These are phyloP conservation scores for Exophiala xenobiotica DNA, from an alignment of 2,329 filamentous ascomycete genomes.

Conservation along the genomic window DNA sequence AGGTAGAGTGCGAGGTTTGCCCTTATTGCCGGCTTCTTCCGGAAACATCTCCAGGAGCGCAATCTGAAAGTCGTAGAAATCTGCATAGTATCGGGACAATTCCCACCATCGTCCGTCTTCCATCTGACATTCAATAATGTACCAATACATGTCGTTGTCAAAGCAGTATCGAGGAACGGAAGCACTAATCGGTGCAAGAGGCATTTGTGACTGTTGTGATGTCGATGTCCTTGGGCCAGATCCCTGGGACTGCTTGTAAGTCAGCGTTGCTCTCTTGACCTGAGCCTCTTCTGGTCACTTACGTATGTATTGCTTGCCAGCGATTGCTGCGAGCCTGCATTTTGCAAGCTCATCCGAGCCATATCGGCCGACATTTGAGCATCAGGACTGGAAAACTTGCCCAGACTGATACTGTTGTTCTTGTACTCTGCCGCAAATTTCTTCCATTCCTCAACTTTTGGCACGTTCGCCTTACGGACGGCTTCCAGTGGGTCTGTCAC, in stretches of 20 bases:
- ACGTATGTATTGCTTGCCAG: constrained; percentile 29
- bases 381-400: constrained; percentile 68
- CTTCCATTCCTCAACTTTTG: constrained; percentile 98
- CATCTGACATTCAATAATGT: constrained; percentile 87
- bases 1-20: constrained; percentile 76
- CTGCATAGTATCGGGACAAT: constrained; percentile 90
- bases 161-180: constrained; percentile 92
- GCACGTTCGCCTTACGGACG: constrained; percentile 83
- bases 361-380: constrained; percentile 67
- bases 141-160: constrained; percentile 98
- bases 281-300: constrained; percentile 33
- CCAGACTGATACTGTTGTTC: constrained; percentile 95
- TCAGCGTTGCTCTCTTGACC: constrained; percentile 40
- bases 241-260: constrained; percentile 39
- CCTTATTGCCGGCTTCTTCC: constrained; percentile 84
- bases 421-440: constrained; percentile 99
- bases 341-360: constrained; percentile 75
- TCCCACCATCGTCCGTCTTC: constrained; percentile 93
- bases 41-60: constrained; percentile 89
- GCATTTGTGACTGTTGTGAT: constrained; percentile 45
- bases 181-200: constrained; percentile 76
- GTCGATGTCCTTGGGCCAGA: constrained; percentile 31
- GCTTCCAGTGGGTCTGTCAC: constrained; percentile 81
- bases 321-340: constrained; percentile 31
- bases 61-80: constrained; percentile 99